Conservation (phyloP, 768 basidiomycete genomes). For the Boletus subparvulus region DNA sequence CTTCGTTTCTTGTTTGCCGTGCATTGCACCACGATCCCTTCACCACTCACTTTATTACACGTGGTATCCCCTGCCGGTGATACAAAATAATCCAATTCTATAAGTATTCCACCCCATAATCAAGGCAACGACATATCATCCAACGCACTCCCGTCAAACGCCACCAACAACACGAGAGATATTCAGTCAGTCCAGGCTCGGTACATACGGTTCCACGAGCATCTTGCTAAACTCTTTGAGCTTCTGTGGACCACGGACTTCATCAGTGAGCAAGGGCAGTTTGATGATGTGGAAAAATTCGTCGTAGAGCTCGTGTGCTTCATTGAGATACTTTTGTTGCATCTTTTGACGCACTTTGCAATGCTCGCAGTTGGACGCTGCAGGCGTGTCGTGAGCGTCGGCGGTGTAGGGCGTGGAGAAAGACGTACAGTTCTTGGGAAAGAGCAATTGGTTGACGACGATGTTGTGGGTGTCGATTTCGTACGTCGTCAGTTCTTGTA, state of each 20-base stretch:
- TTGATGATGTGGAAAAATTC: conserved; percentile 98
- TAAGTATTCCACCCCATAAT: not conserved
- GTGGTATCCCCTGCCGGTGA: conserved; percentile 13
- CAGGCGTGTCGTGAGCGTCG: not conserved
- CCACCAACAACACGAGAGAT: not conserved
- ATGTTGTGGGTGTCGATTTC: conserved; percentile 99
- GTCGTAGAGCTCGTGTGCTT: conserved; percentile 96
- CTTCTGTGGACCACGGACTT: conserved; percentile 93
- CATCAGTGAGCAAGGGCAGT: conserved; percentile 92
- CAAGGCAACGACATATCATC: not conserved
- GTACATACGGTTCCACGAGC: conserved; percentile 79
- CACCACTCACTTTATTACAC: not conserved
- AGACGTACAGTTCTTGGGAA: conserved; percentile 80
- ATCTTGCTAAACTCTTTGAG: conserved; percentile 91
- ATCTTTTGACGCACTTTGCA: conserved; percentile 93
- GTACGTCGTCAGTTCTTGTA: conserved; percentile 91
- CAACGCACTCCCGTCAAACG: not conserved
- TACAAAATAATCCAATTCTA: conserved; percentile 9
- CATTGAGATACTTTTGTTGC: conserved; percentile 97
- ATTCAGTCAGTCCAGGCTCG: conserved; percentile 33
- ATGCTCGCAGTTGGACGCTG: conserved; percentile 93
- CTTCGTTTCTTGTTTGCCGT: not conserved
- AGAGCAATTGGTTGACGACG: conserved; percentile 95
- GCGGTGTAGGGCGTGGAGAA: not conserved
- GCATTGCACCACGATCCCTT: not conserved